Evolutionary conservation across 1,284 basidiomycete species (phyloP).

Genomic region (Cryptococcus sp.): DNA sequence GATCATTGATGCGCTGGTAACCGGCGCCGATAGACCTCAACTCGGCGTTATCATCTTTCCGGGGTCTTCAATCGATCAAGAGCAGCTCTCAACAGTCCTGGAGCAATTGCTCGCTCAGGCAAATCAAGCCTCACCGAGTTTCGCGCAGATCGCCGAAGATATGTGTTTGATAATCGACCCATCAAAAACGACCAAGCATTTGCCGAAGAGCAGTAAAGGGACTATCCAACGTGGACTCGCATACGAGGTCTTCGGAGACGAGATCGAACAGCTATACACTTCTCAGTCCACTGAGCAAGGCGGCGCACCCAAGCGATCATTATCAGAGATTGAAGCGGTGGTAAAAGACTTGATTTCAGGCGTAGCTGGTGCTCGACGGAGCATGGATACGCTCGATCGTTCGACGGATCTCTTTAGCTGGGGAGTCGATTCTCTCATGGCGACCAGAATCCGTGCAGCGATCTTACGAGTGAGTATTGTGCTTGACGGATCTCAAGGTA

Average conservation of each 20-base stretch:
- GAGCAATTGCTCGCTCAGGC: slow-evolving; percentile 26
- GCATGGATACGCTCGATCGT: slow-evolving; percentile 14
- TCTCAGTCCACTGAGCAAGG: not conserved
- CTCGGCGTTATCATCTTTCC: slow-evolving; percentile 49
- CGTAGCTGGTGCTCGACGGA: slow-evolving; percentile 10
- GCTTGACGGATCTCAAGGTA: not conserved
- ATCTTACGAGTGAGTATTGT: slow-evolving; percentile 33
- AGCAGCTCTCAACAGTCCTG: slow-evolving; percentile 16
- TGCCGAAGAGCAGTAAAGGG: slow-evolving; percentile 51
- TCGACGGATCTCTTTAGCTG: slow-evolving; percentile 50
- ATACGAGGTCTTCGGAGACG: slow-evolving; percentile 34
- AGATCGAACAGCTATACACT: slow-evolving; percentile 37
- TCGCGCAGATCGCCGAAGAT: slow-evolving; percentile 40
- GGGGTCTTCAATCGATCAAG: not conserved
- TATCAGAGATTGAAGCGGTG: slow-evolving; percentile 10
- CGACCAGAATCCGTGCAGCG: slow-evolving; percentile 45
- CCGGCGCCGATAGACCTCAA: slow-evolving; percentile 48
- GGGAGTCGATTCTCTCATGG: slow-evolving; percentile 53
- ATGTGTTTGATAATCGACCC: slow-evolving; percentile 34
- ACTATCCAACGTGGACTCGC: slow-evolving; percentile 45
- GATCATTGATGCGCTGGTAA: slow-evolving; percentile 49
- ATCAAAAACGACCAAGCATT: not conserved
- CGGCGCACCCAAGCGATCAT: not conserved
- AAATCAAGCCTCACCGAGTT: slow-evolving; percentile 40
- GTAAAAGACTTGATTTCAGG: slow-evolving; percentile 16